These are phyloP conservation scores for Lentinus brumalis DNA, from an alignment of 768 basidiomycete species.

Conservation along the genomic window DNA sequence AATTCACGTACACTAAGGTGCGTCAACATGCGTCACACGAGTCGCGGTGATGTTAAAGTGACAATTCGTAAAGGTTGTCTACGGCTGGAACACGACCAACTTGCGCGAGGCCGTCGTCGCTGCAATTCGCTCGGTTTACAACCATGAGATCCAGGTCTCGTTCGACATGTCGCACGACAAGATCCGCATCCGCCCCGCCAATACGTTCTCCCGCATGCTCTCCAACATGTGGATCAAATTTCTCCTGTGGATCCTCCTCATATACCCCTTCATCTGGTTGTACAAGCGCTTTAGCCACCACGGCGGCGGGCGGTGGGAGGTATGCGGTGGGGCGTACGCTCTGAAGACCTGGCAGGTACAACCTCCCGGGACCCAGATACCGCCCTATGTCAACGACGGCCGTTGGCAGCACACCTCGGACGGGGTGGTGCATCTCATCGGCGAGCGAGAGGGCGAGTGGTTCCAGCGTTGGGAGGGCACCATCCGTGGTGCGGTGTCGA, in stretches of 20 bases:
- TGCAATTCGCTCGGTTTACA: conserved; percentile 40
- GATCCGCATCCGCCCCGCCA: conserved; percentile 70
- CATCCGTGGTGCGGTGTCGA: conserved; percentile 60
- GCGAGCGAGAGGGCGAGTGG: conserved; percentile 77
- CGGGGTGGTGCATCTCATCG: conserved; percentile 46
- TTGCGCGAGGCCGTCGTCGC: conserved; percentile 41
- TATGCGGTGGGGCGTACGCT: conserved; percentile 78
- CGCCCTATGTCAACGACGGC: conserved; percentile 8
- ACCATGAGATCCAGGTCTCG: conserved; percentile 46
- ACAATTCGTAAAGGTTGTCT: conserved; percentile 47
- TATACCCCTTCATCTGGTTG: conserved; percentile 84
- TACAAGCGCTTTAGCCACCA: conserved; percentile 66
- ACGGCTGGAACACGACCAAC: conserved; percentile 57
- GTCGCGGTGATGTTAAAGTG: conserved; percentile 5
- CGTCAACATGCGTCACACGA: conserved; percentile 3
- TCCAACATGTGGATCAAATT: conserved; percentile 74
- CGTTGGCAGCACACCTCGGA: conserved; percentile 31
- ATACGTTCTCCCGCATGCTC: conserved; percentile 63
- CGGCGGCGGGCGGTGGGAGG: conserved; percentile 76
- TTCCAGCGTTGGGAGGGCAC: conserved; percentile 74
- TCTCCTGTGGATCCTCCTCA: conserved; percentile 63
- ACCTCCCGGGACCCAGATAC: background rate
- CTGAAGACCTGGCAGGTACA: conserved; percentile 47
- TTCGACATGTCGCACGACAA: conserved; percentile 49
- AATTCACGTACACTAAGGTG: conserved; percentile 76